These are phyloP conservation scores for Colletotrichum sp. DNA, from an alignment of 2,329 filamentous ascomycete species.

Conservation along the genomic window DNA sequence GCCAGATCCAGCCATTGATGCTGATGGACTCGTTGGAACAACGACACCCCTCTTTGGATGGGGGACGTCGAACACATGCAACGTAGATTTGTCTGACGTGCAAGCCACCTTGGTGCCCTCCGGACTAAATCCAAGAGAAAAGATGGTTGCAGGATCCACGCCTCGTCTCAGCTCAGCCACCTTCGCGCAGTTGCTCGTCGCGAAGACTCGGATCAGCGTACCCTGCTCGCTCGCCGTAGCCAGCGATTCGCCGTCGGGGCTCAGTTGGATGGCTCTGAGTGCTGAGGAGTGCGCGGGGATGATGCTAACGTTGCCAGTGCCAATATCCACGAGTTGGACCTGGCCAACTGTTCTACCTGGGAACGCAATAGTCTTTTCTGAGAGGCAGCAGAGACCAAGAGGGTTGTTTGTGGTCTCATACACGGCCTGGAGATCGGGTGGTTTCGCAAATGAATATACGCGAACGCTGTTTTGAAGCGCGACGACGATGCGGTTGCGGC, in stretches of 20 bases:
- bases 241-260: constrained; percentile 78
- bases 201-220: constrained; percentile 86
- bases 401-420: constrained; percentile 90
- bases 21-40: constrained; percentile 20
- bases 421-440: constrained; percentile 71
- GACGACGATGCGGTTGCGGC: constrained; percentile 77
- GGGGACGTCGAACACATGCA: constrained; percentile 91
- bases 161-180: constrained; percentile 87
- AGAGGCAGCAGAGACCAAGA: constrained; percentile 78
- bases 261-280: constrained; percentile 80
- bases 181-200: constrained; percentile 79
- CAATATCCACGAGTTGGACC: constrained; percentile 83
- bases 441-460: constrained; percentile 79
- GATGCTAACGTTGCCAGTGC: constrained; percentile 85
- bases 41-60: constrained; percentile 48
- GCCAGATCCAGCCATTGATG: constrained; percentile 21
- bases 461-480: constrained; percentile 82
- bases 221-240: constrained; percentile 92
- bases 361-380: constrained; percentile 76
- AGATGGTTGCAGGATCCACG: constrained; percentile 86
- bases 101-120: constrained; percentile 81
- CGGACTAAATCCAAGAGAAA: constrained; percentile 86
- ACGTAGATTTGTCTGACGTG: constrained; percentile 94
- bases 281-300: constrained; percentile 87
- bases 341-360: constrained; percentile 89